Base-by-base conservation (phyloP, 495 filamentous ascomycete species). In the Xylaria grammica region DNA sequence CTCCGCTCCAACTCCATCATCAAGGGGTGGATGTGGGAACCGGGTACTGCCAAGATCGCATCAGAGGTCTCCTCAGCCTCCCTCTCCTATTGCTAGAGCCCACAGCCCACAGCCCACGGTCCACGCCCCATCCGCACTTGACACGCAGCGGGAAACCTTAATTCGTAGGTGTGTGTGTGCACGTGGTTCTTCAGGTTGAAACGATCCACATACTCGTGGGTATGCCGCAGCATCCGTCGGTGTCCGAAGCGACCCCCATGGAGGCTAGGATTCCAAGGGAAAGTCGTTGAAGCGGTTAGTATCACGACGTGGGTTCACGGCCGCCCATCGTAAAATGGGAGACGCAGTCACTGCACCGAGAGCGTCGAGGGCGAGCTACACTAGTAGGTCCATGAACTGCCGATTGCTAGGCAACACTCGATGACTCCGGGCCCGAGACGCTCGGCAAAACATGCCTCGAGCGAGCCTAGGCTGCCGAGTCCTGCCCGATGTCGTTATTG, bases 231-330 rank as follows among this genome's bases (percentile, higher is more conserved):
- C 49, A 55, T 69, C 61, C 64, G 67, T 20, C 63, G 44, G 61
- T 74, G 68, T 56, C 50, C 36, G 17, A 57, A 67, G 42, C 60
- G 66, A 42, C 69, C 65, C 1, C 60, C 40, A 48, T 76, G 77
- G 44, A 66, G 55, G n/a, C 61, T 57, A 11, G 68, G 72, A 45
- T 77, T n/a, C 70, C 42, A 75, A 68, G 2, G 74, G 76, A 64
- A 77, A 79, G 50, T 76, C 74, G 34, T 64, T 70, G 72, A 74
- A 72, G 38, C 65, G 65, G 52, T 73, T 66, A 15, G 69, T 68
- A 29, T 68, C 67, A 52, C 73, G 62, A 30, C 62, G 71, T 8
- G 68, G 71, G 60, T 74, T 76, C 26, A 70, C 61, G 15, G 69
- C 40, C 15, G 68, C 65, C 73, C 66, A 17, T 68, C 60, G 66